phyloP scores from a whole-genome alignment of 352 stramenopile genomes.

The Phytophthora agathidicida region DNA sequence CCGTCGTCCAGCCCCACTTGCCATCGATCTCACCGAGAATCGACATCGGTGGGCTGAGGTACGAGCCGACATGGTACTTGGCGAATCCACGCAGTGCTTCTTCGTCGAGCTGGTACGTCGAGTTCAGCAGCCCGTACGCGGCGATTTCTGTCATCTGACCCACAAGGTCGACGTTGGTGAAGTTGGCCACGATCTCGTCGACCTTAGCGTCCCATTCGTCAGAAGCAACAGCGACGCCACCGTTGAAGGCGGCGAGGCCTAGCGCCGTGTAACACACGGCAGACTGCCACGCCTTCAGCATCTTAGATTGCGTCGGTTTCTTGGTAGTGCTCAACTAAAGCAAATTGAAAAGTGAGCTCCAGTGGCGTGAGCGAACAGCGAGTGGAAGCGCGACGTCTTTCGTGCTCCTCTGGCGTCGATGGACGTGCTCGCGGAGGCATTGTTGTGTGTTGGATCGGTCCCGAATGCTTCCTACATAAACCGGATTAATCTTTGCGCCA shows the following conservation, averaged over 20 bases:
- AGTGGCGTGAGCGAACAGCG: too few species aligned
- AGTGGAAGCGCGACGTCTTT: not conserved
- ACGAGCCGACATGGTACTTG: slow-evolving; percentile 76
- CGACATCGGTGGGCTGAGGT: slow-evolving; percentile 67
- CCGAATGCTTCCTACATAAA: too few species aligned
- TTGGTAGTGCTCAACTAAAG: slow-evolving; percentile 3
- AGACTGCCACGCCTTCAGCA: slow-evolving; percentile 7
- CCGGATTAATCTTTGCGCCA: too few species aligned
- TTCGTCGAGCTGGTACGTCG: slow-evolving; percentile 47
- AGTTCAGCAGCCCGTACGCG: slow-evolving; percentile 56
- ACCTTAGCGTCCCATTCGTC: slow-evolving; percentile 13
- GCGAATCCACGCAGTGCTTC: slow-evolving; percentile 55
- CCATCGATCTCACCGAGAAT: not conserved
- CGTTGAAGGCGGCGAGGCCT: not conserved
- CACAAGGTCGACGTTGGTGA: slow-evolving; percentile 41
- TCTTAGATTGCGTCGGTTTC: too few species aligned
- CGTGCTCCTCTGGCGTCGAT: not conserved
- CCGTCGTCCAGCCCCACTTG: slow-evolving; percentile 44
- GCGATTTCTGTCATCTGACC: slow-evolving; percentile 90
- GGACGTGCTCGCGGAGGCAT: too few species aligned
- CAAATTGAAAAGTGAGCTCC: slow-evolving; percentile 18
- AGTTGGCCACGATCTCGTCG: slow-evolving; percentile 9
- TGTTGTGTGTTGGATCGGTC: too few species aligned
- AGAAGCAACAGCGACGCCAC: not conserved
- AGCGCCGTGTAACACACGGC: not conserved